Conservation (phyloP, 805 yeast species). For the Wickerhamiella azyma region DNA sequence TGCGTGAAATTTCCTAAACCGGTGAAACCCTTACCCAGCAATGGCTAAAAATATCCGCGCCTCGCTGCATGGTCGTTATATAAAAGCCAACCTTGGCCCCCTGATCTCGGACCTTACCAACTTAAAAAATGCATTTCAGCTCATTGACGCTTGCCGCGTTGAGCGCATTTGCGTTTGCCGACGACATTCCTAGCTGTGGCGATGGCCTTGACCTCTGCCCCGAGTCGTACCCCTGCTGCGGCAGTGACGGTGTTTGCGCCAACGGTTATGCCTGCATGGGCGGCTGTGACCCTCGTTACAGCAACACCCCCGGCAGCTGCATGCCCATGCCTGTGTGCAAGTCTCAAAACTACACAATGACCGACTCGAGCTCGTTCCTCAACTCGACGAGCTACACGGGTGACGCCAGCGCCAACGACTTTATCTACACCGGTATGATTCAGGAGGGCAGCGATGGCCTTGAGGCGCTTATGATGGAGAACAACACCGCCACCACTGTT, state of each 20-base stretch:
- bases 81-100: neutral
- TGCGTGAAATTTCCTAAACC: neutral
- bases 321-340: constrained; percentile 75
- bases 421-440: constrained; percentile 47
- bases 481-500: constrained; percentile 62
- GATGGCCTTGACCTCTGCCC: constrained; percentile 42
- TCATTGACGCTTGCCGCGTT: neutral
- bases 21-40: neutral
- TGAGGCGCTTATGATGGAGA: constrained; percentile 65
- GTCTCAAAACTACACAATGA: constrained; percentile 24
- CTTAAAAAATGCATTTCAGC: neutral
- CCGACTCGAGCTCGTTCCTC: constrained; percentile 25
- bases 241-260: constrained; percentile 69
- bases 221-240: constrained; percentile 69
- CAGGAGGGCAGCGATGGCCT: constrained; percentile 40
- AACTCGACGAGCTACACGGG: constrained; percentile 44
- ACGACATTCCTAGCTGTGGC: constrained; percentile 17
- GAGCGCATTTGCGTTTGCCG: constrained; percentile 2
- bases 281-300: constrained; percentile 70
- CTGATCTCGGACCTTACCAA: no score
- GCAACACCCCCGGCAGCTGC: constrained; percentile 55
- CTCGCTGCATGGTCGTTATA: neutral
- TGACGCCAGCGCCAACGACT: constrained; percentile 49
- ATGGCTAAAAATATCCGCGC: no score
- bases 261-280: constrained; percentile 68